Evolutionary conservation across 768 basidiomycete genomes (phyloP).

Genomic region (Amanita jacksonii): DNA sequence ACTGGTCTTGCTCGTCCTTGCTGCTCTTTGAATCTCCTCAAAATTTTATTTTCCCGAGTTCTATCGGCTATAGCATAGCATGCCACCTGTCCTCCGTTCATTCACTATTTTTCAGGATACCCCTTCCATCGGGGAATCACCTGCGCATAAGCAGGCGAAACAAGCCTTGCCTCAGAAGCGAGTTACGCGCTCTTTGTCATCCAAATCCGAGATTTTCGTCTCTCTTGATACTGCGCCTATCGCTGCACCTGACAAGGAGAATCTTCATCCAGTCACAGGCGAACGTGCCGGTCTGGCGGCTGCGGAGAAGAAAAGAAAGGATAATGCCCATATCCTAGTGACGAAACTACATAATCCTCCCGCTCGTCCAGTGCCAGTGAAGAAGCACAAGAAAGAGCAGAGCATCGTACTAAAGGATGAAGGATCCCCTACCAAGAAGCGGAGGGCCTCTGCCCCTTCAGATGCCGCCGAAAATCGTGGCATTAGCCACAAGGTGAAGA

Average conservation of each 20-base stretch:
- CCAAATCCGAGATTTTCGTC: constrained; percentile 13
- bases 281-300: constrained; percentile 36
- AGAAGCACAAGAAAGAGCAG: constrained; percentile 36
- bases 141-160: constrained; percentile 21
- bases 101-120: constrained; percentile 61
- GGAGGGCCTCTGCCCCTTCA: constrained; percentile 36
- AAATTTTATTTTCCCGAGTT: neutral
- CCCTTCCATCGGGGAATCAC: constrained; percentile 25
- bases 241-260: constrained; percentile 60
- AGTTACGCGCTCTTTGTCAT: constrained; percentile 22
- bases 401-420: constrained; percentile 20
- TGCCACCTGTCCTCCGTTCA: constrained; percentile 13
- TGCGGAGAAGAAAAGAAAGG: constrained; percentile 53
- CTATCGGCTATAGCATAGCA: neutral
- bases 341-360: constrained; percentile 33
- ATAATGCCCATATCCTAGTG: constrained; percentile 37
- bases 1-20: neutral
- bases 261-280: constrained; percentile 67
- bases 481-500: neutral
- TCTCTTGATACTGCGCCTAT: constrained; percentile 20
- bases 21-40: neutral
- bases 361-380: constrained; percentile 21
- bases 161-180: constrained; percentile 16
- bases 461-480: constrained; percentile 6
- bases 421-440: constrained; percentile 48